A percentile compares a stretch with the other conserved stretches of the same genome.
These are phyloP conservation scores for Hypoxylon sp. DNA, from an alignment of 2,329 filamentous ascomycete genomes.

Conservation along the genomic window DNA sequence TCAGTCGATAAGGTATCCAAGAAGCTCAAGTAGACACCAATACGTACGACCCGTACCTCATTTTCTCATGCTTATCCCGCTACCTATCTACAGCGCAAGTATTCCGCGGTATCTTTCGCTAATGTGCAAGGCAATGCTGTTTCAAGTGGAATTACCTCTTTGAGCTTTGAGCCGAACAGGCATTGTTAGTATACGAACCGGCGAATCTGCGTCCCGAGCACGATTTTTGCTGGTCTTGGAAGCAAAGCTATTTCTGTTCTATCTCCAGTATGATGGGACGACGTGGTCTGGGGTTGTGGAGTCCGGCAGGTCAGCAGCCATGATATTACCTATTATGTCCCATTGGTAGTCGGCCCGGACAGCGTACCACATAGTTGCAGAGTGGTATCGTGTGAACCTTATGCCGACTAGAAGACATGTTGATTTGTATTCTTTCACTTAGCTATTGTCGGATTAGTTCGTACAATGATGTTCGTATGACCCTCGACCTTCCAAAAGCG, in stretches of 20 bases:
- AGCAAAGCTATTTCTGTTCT: background rate
- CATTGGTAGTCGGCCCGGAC: slow-evolving; percentile 33
- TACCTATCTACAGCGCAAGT: too few species aligned
- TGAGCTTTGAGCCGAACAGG: background rate
- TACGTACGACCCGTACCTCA: too few species aligned
- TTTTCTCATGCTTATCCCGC: too few species aligned
- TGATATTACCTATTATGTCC: slow-evolving; percentile 14
- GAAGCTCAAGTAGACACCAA: slow-evolving; percentile 4
- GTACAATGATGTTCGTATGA: background rate
- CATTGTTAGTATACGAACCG: background rate
- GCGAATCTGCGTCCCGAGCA: background rate
- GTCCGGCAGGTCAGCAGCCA: slow-evolving; percentile 4
- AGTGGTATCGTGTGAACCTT: slow-evolving; percentile 24
- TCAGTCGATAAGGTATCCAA: slow-evolving; percentile 1
- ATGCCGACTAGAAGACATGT: background rate
- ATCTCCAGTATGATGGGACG: slow-evolving; percentile 1
- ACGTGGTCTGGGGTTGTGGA: slow-evolving; percentile 3
- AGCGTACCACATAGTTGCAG: slow-evolving; percentile 18
- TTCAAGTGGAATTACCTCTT: background rate
- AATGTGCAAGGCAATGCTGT: background rate
- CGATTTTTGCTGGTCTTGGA: background rate
- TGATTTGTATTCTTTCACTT: background rate
- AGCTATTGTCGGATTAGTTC: background rate
- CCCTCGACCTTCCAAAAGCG: background rate
- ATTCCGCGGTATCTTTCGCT: background rate